Evolutionary conservation across 2,329 filamentous ascomycete genomes (phyloP).

Genomic region (Diaporthe batatas): DNA sequence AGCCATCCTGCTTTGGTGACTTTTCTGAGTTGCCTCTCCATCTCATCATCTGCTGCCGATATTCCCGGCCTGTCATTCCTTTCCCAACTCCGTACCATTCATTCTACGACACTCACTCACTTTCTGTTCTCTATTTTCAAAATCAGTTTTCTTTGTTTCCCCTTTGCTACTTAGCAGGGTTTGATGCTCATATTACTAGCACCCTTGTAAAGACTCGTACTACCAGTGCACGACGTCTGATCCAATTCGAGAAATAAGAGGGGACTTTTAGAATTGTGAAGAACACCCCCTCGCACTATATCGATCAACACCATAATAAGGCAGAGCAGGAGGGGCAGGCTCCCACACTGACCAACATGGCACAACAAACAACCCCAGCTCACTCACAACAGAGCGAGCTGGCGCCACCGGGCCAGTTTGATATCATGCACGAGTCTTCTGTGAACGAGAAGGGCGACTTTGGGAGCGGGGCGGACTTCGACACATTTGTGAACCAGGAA

Average conservation of each 20-base stretch:
- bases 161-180: neutral
- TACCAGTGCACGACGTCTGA: conserved; percentile 24
- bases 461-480: conserved; percentile 23
- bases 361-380: conserved; percentile 33
- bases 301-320: conserved; percentile 9
- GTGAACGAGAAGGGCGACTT: conserved; percentile 36
- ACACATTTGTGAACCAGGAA: conserved; percentile 38
- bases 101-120: conserved; percentile 35
- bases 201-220: neutral
- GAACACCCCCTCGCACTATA: neutral
- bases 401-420: conserved; percentile 36
- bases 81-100: conserved; percentile 27
- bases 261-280: neutral
- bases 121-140: neutral
- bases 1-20: conserved; percentile 29
- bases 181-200: neutral
- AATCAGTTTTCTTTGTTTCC: conserved; percentile 2
- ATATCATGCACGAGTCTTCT: conserved; percentile 34
- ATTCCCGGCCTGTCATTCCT: conserved; percentile 35
- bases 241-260: conserved; percentile 2
- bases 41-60: conserved; percentile 20
- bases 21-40: conserved; percentile 4
- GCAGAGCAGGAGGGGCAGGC: conserved; percentile 37
- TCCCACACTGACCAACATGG: conserved; percentile 34
- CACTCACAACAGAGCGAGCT: conserved; percentile 36